Conservation (phyloP, 352 stramenopile genomes). For the Blastocystis sp. region DNA sequence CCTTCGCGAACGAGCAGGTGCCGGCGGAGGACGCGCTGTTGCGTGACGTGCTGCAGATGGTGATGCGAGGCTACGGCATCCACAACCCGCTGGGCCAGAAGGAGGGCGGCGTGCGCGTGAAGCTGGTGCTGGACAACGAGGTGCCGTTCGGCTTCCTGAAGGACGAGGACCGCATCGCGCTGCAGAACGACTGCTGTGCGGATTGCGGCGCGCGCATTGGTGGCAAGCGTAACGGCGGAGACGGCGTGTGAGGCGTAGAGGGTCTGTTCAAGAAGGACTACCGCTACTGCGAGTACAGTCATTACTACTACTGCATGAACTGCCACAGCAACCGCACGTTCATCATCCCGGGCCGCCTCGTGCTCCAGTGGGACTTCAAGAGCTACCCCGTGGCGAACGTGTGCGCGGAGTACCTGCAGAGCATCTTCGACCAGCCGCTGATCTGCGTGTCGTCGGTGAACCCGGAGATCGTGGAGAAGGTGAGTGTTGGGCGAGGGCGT, state of each 20-base stretch:
- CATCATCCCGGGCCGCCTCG: slow-evolving; percentile 30
- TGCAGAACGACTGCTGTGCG: slow-evolving; percentile 72
- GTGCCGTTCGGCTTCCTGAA: slow-evolving; percentile 18
- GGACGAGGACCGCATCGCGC: slow-evolving; percentile 49
- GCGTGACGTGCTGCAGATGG: slow-evolving; percentile 38
- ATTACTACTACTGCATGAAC: slow-evolving; percentile 70
- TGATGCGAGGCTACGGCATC: slow-evolving; percentile 33
- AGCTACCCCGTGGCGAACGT: slow-evolving; percentile 63
- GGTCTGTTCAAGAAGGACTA: slow-evolving; percentile 70
- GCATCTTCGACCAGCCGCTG: slow-evolving; percentile 55
- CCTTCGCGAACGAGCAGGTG: slow-evolving; percentile 2
- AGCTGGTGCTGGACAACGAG: slow-evolving; percentile 1
- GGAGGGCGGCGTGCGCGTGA: slow-evolving; percentile 50
- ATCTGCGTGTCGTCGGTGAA: slow-evolving; percentile 56
- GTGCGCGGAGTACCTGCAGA: slow-evolving; percentile 23
- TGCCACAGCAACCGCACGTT: slow-evolving; percentile 42
- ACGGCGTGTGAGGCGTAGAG: neutral
- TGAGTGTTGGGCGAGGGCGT: neutral
- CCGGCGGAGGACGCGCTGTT: slow-evolving; percentile 30
- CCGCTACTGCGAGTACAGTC: slow-evolving; percentile 68
- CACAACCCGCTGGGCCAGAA: slow-evolving; percentile 60
- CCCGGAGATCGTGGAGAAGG: slow-evolving; percentile 19
- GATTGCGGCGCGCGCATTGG: slow-evolving; percentile 58
- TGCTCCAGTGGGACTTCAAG: slow-evolving; percentile 48
- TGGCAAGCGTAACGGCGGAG: neutral